These are phyloP conservation scores for Xylaria sp. DNA, from an alignment of 2,329 filamentous ascomycete genomes.

Conservation along the genomic window DNA sequence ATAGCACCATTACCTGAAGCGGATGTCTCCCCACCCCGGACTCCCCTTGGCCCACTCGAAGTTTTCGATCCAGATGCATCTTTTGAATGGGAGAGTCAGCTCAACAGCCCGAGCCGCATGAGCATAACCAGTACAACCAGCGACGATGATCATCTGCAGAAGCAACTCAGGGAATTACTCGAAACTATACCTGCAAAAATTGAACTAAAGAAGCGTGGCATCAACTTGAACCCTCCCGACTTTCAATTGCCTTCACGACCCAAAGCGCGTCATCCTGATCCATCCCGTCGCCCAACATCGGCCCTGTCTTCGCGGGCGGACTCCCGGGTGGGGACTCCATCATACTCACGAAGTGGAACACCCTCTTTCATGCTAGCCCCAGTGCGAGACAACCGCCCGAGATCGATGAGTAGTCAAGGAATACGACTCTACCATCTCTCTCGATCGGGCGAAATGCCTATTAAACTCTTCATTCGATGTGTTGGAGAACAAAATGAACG, in stretches of 20 bases:
- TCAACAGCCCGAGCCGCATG: slow-evolving; percentile 50
- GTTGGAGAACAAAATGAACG: slow-evolving; percentile 91
- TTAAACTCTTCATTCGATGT: slow-evolving; percentile 92
- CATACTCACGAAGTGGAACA: slow-evolving; percentile 68
- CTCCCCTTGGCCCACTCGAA: slow-evolving; percentile 57
- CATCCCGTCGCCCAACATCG: slow-evolving; percentile 60
- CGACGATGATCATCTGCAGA: slow-evolving; percentile 76
- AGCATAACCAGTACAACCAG: slow-evolving; percentile 51
- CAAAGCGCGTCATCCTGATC: slow-evolving; percentile 57
- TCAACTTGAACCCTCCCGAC: slow-evolving; percentile 69
- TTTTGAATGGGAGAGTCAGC: slow-evolving; percentile 49
- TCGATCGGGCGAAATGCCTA: slow-evolving; percentile 83
- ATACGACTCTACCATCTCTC: slow-evolving; percentile 94
- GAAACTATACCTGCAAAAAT: slow-evolving; percentile 83
- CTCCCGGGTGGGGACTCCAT: slow-evolving; percentile 64
- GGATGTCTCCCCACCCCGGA: slow-evolving; percentile 55
- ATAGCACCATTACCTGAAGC: slow-evolving; percentile 53
- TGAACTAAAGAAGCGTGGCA: slow-evolving; percentile 68
- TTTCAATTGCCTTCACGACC: slow-evolving; percentile 60
- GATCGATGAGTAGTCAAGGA: slow-evolving; percentile 67
- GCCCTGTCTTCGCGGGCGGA: slow-evolving; percentile 56
- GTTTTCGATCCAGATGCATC: slow-evolving; percentile 60
- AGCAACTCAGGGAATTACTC: slow-evolving; percentile 82
- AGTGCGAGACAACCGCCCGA: slow-evolving; percentile 59
- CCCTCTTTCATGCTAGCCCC: slow-evolving; percentile 75